Evolutionary conservation across 1,284 basidiomycete genomes (phyloP).

Genomic region (Ceratorhiza oryzae-sativae): DNA sequence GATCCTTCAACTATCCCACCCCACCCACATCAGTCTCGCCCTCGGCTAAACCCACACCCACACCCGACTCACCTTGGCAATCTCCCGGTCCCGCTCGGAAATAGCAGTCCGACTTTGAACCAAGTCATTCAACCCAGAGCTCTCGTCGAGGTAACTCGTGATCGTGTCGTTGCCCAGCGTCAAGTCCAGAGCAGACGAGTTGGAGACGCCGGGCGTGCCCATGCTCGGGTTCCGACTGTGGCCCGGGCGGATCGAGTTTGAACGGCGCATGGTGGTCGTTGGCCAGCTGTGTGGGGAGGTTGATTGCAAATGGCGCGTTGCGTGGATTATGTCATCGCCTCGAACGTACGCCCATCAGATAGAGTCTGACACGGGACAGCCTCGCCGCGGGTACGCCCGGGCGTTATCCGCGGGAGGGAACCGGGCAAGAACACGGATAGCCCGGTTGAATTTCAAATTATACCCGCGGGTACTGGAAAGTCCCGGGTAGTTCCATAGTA

Average conservation of each 20-base stretch:
- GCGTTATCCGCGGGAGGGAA: too few relatives aligned
- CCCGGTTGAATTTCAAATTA: too few relatives aligned
- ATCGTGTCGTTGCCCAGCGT: neutral
- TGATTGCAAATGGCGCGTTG: neutral
- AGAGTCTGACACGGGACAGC: too few relatives aligned
- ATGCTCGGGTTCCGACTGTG: conserved; percentile 12
- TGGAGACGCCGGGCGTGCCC: neutral
- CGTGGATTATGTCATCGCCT: neutral
- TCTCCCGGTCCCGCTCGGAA: conserved; percentile 26
- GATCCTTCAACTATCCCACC: conserved; percentile 32
- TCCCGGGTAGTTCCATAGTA: too few relatives aligned
- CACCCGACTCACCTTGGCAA: conserved; percentile 22
- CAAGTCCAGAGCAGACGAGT: neutral
- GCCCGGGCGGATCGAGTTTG: conserved; percentile 23
- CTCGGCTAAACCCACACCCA: too few relatives aligned
- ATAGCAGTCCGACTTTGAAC: conserved; percentile 33
- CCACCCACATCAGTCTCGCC: neutral
- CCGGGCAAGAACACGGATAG: too few relatives aligned
- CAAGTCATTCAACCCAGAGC: conserved; percentile 17
- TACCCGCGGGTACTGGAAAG: too few relatives aligned
- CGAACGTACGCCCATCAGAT: too few relatives aligned
- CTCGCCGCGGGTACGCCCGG: too few relatives aligned
- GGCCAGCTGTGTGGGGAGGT: neutral
- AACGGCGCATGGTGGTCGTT: conserved; percentile 15
- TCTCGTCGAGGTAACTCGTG: conserved; percentile 28